Percentiles rank a stretch among this genome's conserved stretches.
phyloP scores from a whole-genome alignment of 768 basidiomycete species.

The Hydnomerulius pinastri region DNA sequence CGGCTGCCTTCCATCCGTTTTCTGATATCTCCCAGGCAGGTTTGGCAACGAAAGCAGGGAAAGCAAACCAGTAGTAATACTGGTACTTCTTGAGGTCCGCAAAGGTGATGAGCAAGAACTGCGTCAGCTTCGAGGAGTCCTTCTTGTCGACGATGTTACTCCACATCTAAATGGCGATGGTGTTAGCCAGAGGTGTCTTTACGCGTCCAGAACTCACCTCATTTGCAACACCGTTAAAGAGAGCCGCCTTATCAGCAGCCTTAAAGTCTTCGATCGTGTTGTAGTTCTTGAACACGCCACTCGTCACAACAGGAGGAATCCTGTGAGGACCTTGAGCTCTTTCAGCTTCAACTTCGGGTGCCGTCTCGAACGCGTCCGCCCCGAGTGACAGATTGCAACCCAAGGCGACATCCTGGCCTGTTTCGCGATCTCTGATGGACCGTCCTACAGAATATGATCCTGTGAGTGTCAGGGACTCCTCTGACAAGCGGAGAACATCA shows the following conservation, averaged over 20 bases:
- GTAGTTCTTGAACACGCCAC: constrained; percentile 86
- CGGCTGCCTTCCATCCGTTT: constrained; percentile 57
- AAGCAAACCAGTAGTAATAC: constrained; percentile 98
- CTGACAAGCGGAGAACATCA: constrained; percentile 82
- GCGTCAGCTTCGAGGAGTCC: constrained; percentile 59
- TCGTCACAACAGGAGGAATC: constrained; percentile 47
- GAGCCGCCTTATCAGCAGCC: constrained; percentile 80
- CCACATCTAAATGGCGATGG: constrained; percentile 59
- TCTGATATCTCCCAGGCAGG: constrained; percentile 86
- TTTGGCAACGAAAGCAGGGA: constrained; percentile 88
- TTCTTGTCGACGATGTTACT: constrained; percentile 53
- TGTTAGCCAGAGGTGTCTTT: not conserved
- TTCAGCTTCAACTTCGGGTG: too few relatives aligned
- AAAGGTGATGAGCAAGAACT: constrained; percentile 89
- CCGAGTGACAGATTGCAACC: constrained; percentile 67
- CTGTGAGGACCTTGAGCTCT: constrained; percentile 31
- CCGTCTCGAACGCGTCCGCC: constrained; percentile 60
- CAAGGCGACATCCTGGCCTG: constrained; percentile 71
- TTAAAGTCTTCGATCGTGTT: constrained; percentile 98
- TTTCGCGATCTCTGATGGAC: constrained; percentile 73
- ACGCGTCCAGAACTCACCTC: constrained; percentile 45
- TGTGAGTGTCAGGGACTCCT: constrained; percentile 61
- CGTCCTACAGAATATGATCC: constrained; percentile 75
- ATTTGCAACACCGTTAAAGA: constrained; percentile 75
- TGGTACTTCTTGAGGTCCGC: constrained; percentile 98